These are phyloP conservation scores for Mediolabrus comicus DNA, from an alignment of 108 stramenopile genomes.

Conservation along the genomic window DNA sequence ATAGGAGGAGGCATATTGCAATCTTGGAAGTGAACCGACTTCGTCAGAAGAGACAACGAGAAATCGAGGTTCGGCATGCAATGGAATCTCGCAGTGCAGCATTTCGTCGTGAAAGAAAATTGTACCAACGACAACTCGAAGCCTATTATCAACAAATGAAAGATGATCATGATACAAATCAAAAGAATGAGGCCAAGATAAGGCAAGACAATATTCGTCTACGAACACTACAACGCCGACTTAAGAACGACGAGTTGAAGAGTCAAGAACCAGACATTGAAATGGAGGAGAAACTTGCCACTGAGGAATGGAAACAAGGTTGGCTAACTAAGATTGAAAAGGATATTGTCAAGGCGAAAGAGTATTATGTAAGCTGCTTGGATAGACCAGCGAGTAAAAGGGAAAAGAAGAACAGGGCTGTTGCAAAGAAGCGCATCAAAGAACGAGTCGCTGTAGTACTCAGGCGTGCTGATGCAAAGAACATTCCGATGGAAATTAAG, in stretches of 20 bases:
- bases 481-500: constrained; percentile 33
- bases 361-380: constrained; percentile 12
- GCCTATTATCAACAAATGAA: constrained; percentile 22
- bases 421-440: constrained; percentile 20
- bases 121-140: constrained; percentile 32
- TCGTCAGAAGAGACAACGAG: constrained; percentile 18
- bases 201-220: constrained; percentile 22
- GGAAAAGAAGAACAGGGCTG: constrained; percentile 21
- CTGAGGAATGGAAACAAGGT: constrained; percentile 19
- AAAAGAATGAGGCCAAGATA: constrained; percentile 6
- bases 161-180: constrained; percentile 17
- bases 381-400: constrained; percentile 17
- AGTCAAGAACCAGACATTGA: constrained; percentile 21
- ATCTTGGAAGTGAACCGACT: neutral
- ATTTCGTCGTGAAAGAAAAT: constrained; percentile 34
- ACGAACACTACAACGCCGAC: constrained; percentile 28
- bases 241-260: constrained; percentile 33
- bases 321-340: constrained; percentile 23
- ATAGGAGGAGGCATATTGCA: constrained; percentile 16
- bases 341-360: constrained; percentile 15
- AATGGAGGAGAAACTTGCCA: constrained; percentile 4
- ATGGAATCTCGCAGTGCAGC: constrained; percentile 27
- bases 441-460: constrained; percentile 17
- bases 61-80: constrained; percentile 18
- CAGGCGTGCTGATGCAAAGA: constrained; percentile 15